phyloP scores from a whole-genome alignment of 345 rosid genomes.

The Gossypium turneri region DNA sequence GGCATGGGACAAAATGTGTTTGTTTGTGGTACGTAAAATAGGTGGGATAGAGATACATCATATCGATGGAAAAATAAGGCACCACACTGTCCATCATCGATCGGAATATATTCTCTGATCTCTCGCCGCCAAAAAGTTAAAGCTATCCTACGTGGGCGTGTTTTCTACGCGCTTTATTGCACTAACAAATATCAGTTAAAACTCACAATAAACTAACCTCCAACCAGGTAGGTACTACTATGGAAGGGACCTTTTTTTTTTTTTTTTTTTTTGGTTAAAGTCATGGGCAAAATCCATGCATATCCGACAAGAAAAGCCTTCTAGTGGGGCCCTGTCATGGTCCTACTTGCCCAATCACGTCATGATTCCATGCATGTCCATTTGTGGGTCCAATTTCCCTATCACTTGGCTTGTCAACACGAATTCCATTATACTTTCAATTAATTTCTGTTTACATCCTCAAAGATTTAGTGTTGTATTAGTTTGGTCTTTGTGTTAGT shows the following conservation, averaged over 20 bases:
- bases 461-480: too few species aligned
- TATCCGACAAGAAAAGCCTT: constrained; percentile 47
- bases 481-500: too few species aligned
- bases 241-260: too few species aligned
- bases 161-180: constrained; percentile 43
- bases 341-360: constrained; percentile 19
- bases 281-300: constrained; percentile 16
- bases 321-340: constrained; percentile 21
- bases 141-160: constrained; percentile 46
- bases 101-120: constrained; percentile 51
- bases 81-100: constrained; percentile 7
- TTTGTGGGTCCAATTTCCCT: constrained; percentile 19
- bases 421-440: not conserved
- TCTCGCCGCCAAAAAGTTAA: constrained; percentile 22
- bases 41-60: constrained; percentile 27
- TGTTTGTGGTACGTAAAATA: constrained; percentile 22
- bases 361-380: constrained; percentile 25
- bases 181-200: not conserved
- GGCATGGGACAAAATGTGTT: constrained; percentile 1
- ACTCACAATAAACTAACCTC: not conserved
- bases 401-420: constrained; percentile 8
- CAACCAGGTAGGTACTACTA: not conserved
- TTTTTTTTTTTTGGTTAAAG: not conserved
- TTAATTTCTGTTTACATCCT: too few species aligned
- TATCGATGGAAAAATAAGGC: constrained; percentile 17